phyloP scores from a whole-genome alignment of 805 yeast genomes.

The Nakazawaea laoshanensis region DNA sequence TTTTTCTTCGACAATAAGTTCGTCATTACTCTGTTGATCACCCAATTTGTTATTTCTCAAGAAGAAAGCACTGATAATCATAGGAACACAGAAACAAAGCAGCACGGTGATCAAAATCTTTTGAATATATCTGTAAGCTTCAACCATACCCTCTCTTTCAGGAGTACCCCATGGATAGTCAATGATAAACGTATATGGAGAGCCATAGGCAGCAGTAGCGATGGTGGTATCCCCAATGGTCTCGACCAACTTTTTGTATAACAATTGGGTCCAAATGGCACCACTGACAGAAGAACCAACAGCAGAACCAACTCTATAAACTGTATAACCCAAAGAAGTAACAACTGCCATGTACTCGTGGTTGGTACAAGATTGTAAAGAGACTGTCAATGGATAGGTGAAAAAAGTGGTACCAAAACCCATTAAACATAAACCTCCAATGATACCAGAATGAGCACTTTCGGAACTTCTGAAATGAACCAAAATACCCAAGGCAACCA shows the following conservation, averaged over 20 bases:
- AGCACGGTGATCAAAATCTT: constrained; percentile 49
- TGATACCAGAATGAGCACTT: constrained; percentile 43
- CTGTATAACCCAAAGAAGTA: constrained; percentile 47
- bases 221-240: constrained; percentile 25
- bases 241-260: constrained; percentile 35
- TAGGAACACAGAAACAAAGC: constrained; percentile 42
- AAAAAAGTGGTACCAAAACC: constrained; percentile 74
- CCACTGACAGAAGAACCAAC: constrained; percentile 59
- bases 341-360: constrained; percentile 62
- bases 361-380: constrained; percentile 47
- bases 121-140: constrained; percentile 53
- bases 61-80: constrained; percentile 36
- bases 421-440: constrained; percentile 54
- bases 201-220: constrained; percentile 39
- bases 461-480: constrained; percentile 44
- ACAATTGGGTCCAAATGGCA: constrained; percentile 59
- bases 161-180: constrained; percentile 55
- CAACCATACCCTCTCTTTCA: constrained; percentile 47
- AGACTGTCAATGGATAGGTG: constrained; percentile 55
- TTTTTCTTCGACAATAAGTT: background rate
- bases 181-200: constrained; percentile 42
- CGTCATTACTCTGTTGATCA: constrained; percentile 9
- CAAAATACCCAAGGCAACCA: constrained; percentile 53
- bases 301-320: constrained; percentile 56
- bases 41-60: constrained; percentile 44